Percentiles rank a stretch among this genome's conserved stretches.
Evolutionary conservation across 495 filamentous ascomycete species (phyloP).

Genomic region (Lophium mytilinum): DNA sequence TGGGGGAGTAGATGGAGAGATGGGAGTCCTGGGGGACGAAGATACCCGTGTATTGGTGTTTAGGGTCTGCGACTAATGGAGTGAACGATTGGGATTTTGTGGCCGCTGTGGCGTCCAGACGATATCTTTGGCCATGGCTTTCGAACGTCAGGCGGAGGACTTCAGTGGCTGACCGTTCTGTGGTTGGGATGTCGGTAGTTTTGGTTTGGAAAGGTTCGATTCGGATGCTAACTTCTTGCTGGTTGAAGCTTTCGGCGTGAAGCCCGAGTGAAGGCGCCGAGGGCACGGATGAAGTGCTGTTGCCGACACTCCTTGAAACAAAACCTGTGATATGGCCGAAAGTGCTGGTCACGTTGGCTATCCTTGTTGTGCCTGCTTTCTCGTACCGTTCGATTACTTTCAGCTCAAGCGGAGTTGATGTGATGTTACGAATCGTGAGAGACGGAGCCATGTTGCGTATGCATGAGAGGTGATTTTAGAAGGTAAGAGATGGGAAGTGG

Average conservation of each 20-base stretch:
- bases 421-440: constrained; percentile 83
- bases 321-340: constrained; percentile 38
- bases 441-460: background rate
- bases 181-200: constrained; percentile 46
- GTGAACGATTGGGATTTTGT: constrained; percentile 48
- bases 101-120: constrained; percentile 53
- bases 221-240: constrained; percentile 46
- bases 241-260: constrained; percentile 47
- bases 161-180: constrained; percentile 42
- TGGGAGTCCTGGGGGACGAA: constrained; percentile 56
- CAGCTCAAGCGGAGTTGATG: constrained; percentile 61
- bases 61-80: constrained; percentile 47
- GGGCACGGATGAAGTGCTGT: constrained; percentile 31
- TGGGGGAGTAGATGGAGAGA: constrained; percentile 70
- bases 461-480: too few relatives aligned
- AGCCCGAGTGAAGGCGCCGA: constrained; percentile 37
- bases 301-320: constrained; percentile 31
- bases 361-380: constrained; percentile 25
- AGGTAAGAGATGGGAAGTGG: too few relatives aligned
- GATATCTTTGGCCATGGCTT: constrained; percentile 50
- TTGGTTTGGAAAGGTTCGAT: constrained; percentile 51
- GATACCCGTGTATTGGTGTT: constrained; percentile 60
- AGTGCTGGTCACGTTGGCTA: constrained; percentile 38
- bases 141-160: constrained; percentile 57
- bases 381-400: constrained; percentile 68